Evolutionary conservation across 2,329 filamentous ascomycete species (phyloP), one percentile per base, ranked within the genome.

Genomic region (Albophoma yamanashiensis): DNA sequence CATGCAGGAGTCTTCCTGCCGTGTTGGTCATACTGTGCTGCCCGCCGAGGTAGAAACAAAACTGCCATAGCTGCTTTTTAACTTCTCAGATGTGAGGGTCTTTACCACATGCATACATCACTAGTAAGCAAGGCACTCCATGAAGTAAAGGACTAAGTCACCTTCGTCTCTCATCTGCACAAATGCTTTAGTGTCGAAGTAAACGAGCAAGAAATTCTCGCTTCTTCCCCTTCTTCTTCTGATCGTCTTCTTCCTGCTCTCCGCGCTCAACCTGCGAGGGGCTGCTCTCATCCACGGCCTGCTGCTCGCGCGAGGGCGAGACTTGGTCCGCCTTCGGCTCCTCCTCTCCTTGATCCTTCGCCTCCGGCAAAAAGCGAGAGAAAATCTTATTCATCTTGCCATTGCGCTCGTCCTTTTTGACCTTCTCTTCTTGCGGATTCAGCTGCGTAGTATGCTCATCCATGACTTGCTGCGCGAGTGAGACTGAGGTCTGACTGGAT

Each of bases 211-310:
- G 61, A 20, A 53, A 34, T 3, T n/a, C 20, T 7, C 5, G 56
- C 58, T 61, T 62, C 57, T 61, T 60, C 38, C 27, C 27, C 17
- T 20, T 40, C 15, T 20, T 40, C 15, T 27, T 12, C 17, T 34
- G 3, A 34, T 63, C 58, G 11, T 59, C 62, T 58, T 67, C 66
- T 38, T 66, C 62, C 52, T 67, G 53, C 40, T 73, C 67, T 53
- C 71, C 66, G 55, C 77, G 71, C 2, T 70, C 70, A 43, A 82
- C 78, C 6, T 83, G 65, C 65, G 82, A 77, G 9, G 73, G 78
- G 0, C 80, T 83, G 60, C 83, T 76, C 14, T 79, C 74, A 53
- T 82, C 74, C 80, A 83, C 83, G 42, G 83, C 75, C 63, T 81
- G 71, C 61, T 80, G 76, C 0, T 81, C 81, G 34, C 77, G 66